Evolutionary conservation across 1,139 yeast species (phyloP).

Genomic region (Lodderomyces beijingensis): DNA sequence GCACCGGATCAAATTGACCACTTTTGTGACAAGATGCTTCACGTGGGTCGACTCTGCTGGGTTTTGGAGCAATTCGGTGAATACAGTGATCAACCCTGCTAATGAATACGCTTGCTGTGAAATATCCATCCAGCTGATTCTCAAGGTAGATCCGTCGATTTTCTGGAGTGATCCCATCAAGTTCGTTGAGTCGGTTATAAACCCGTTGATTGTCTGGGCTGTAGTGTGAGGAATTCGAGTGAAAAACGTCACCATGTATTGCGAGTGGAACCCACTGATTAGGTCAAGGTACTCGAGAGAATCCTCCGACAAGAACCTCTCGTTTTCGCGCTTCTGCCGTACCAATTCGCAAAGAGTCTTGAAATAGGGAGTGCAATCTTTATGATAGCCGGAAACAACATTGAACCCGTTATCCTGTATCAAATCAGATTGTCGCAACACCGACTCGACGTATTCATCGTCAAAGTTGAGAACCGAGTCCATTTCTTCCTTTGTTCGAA

Average conservation of each 20-base stretch:
- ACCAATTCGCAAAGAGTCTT: constrained; percentile 48
- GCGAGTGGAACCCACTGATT: constrained; percentile 22
- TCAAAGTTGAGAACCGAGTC: constrained; percentile 43
- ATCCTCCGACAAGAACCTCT: constrained; percentile 5
- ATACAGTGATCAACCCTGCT: constrained; percentile 24
- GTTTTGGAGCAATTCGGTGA: constrained; percentile 23
- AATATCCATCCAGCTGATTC: constrained; percentile 31
- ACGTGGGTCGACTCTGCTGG: constrained; percentile 32
- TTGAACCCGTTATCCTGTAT: constrained; percentile 45
- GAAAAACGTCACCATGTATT: constrained; percentile 10
- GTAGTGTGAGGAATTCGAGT: not conserved
- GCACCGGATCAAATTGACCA: constrained; percentile 21
- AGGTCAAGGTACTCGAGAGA: constrained; percentile 21
- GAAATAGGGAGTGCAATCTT: constrained; percentile 41
- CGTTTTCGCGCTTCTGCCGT: constrained; percentile 27
- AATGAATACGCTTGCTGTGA: constrained; percentile 29
- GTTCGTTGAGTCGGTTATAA: not conserved
- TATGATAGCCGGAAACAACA: constrained; percentile 52
- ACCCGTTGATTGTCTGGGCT: not conserved
- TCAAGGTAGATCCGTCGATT: constrained; percentile 5
- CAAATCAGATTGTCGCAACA: constrained; percentile 28
- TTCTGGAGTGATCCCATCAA: constrained; percentile 11
- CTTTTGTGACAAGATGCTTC: constrained; percentile 21
- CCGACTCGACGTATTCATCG: constrained; percentile 34
- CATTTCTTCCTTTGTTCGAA: constrained; percentile 44